These are phyloP conservation scores for Diaporthe longicolla DNA, from an alignment of 2,329 filamentous ascomycete species.

Conservation along the genomic window DNA sequence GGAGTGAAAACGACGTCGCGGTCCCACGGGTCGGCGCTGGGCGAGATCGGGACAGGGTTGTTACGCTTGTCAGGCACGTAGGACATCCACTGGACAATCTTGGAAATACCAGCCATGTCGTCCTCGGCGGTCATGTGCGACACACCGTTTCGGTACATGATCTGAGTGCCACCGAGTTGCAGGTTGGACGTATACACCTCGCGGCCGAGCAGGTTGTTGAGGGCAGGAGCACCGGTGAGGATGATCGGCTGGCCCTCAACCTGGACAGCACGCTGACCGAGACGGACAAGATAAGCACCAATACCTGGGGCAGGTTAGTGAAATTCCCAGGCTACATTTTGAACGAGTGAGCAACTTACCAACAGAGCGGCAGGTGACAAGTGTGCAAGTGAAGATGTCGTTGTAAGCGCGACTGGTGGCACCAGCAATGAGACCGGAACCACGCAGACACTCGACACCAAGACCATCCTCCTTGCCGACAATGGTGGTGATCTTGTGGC, in stretches of 20 bases:
- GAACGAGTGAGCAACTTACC: slow-evolving; percentile 69
- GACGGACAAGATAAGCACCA: slow-evolving; percentile 97
- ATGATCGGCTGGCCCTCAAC: slow-evolving; percentile 99
- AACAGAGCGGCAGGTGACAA: slow-evolving; percentile 98
- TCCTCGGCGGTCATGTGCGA: slow-evolving; percentile 98
- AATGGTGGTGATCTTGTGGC: slow-evolving; percentile 94
- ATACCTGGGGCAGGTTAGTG: slow-evolving; percentile 71
- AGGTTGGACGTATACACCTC: slow-evolving; percentile 99
- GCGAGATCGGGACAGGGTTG: slow-evolving; percentile 91
- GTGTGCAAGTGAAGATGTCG: slow-evolving; percentile 97
- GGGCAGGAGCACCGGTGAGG: slow-evolving; percentile 93
- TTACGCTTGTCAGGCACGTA: slow-evolving; percentile 97
- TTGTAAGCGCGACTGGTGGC: slow-evolving; percentile 97
- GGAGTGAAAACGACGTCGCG: slow-evolving; percentile 90
- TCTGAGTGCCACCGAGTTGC: slow-evolving; percentile 99
- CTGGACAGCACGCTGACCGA: slow-evolving; percentile 98
- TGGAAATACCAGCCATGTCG: slow-evolving; percentile 97
- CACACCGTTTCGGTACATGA: slow-evolving; percentile 99
- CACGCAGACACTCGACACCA: slow-evolving; percentile 96
- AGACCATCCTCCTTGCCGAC: slow-evolving; percentile 95
- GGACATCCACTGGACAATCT: slow-evolving; percentile 98
- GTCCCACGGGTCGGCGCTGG: slow-evolving; percentile 89
- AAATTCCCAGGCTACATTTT: slow-evolving; percentile 50
- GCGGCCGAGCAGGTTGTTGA: slow-evolving; percentile 98
- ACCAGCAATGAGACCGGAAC: slow-evolving; percentile 97